Percentiles rank a stretch among this genome's conserved stretches.
Conservation (phyloP, 352 stramenopile species). For the Phytophthora palmivora region DNA sequence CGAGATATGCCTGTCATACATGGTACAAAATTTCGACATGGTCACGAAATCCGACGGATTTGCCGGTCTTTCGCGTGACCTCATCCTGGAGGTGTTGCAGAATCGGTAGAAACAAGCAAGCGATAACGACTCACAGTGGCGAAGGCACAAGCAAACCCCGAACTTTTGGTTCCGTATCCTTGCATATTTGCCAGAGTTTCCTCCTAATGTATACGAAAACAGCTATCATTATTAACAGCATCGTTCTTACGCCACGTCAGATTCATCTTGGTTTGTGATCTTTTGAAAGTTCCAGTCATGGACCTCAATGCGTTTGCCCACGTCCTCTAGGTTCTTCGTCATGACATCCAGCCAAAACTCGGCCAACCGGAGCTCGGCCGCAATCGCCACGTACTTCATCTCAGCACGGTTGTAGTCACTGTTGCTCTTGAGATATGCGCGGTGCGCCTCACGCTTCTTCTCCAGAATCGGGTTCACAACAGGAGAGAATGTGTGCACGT, state of each 20-base stretch:
- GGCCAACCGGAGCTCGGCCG: constrained; percentile 63
- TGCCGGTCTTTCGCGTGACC: constrained; percentile 79
- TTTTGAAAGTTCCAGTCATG: constrained; percentile 86
- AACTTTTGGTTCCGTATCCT: constrained; percentile 28
- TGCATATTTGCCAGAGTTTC: constrained; percentile 32
- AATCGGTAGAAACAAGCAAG: constrained; percentile 65
- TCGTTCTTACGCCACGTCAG: constrained; percentile 24
- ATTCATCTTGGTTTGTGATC: constrained; percentile 44
- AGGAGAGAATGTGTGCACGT: constrained; percentile 16
- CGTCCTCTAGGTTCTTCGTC: constrained; percentile 72
- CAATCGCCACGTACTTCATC: constrained; percentile 59
- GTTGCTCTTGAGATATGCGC: constrained; percentile 58
- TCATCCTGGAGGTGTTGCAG: constrained; percentile 91
- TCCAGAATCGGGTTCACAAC: constrained; percentile 44
- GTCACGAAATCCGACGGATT: constrained; percentile 93
- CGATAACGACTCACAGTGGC: constrained; percentile 6
- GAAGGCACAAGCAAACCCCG: constrained; percentile 22
- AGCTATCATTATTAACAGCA: constrained; percentile 44
- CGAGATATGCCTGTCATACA: constrained; percentile 91
- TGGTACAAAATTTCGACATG: constrained; percentile 91
- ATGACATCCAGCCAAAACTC: constrained; percentile 74
- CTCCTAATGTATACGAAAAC: constrained; percentile 44
- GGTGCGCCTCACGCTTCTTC: constrained; percentile 49
- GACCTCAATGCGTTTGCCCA: constrained; percentile 76
- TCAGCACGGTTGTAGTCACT: constrained; percentile 67